These are phyloP conservation scores for Aspergillus homomorphus DNA, from an alignment of 495 filamentous ascomycete species.

Conservation along the genomic window DNA sequence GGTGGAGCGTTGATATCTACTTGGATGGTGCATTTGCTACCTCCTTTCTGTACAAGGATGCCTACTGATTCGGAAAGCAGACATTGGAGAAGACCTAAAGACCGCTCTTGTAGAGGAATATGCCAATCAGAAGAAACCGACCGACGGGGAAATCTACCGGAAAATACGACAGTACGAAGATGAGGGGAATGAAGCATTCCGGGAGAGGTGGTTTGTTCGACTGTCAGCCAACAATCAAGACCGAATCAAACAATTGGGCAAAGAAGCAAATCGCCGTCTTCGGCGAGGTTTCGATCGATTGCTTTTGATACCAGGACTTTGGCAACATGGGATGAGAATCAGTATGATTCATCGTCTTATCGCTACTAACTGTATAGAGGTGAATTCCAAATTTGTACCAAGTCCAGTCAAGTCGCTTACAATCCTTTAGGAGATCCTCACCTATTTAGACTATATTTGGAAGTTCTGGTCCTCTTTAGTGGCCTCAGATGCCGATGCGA, in stretches of 20 bases:
- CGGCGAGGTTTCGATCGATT: slow-evolving; percentile 25
- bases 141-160: slow-evolving; percentile 38
- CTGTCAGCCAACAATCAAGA: slow-evolving; percentile 23
- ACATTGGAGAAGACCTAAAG: slow-evolving; percentile 22
- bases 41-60: slow-evolving; percentile 6
- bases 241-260: slow-evolving; percentile 18
- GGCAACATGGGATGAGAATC: slow-evolving; percentile 26
- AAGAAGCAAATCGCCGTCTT: slow-evolving; percentile 10
- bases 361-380: slow-evolving; percentile 19
- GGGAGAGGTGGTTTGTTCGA: slow-evolving; percentile 25
- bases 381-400: slow-evolving; percentile 1
- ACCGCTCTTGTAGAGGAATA: slow-evolving; percentile 33
- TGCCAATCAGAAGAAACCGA: slow-evolving; percentile 31
- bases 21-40: slow-evolving; percentile 24
- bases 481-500: neutral
- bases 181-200: slow-evolving; percentile 22
- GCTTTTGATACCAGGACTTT: slow-evolving; percentile 27
- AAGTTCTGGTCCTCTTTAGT: slow-evolving; percentile 11
- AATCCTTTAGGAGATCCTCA: slow-evolving; percentile 1
- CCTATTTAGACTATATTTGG: slow-evolving; percentile 2
- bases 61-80: slow-evolving; percentile 16
- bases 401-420: neutral
- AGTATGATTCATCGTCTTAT: slow-evolving; percentile 17
- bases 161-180: slow-evolving; percentile 38
- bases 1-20: slow-evolving; percentile 42